Percentiles rank a stretch among this genome's conserved stretches.
These are phyloP conservation scores for Ophiostoma ips DNA, from an alignment of 2,329 filamentous ascomycete genomes.

Conservation along the genomic window DNA sequence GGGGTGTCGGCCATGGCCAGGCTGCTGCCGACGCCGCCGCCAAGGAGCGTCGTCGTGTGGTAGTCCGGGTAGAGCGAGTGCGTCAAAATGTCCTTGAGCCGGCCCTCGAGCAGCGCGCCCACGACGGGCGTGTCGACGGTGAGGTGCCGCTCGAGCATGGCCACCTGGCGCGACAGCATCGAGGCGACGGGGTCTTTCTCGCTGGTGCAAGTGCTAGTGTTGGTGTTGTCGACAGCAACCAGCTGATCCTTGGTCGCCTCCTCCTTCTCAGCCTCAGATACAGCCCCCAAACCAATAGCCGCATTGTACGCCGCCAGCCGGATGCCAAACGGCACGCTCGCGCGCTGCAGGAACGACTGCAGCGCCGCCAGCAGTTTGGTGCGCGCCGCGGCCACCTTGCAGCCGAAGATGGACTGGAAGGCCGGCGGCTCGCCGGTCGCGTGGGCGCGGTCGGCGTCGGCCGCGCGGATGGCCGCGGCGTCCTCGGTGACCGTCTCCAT, in stretches of 20 bases:
- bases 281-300: neutral
- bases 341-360: conserved; percentile 6
- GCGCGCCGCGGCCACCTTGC: neutral
- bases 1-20: neutral
- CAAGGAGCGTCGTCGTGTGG: neutral
- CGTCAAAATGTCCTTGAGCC: conserved; percentile 6
- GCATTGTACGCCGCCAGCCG: conserved; percentile 6
- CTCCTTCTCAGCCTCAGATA: neutral
- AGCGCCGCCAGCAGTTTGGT: neutral
- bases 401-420: neutral
- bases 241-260: neutral
- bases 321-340: conserved; percentile 6
- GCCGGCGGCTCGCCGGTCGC: neutral
- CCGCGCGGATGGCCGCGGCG: neutral
- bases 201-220: no score
- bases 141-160: conserved; percentile 7
- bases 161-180: neutral
- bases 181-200: no score
- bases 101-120: conserved; percentile 4
- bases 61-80: conserved; percentile 1
- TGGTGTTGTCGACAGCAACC: neutral
- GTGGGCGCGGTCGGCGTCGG: neutral
- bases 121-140: conserved; percentile 8
- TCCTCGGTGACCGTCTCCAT: conserved; percentile 5
- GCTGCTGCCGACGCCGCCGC: no score